Conservation (phyloP, 164 flowering plant species). For the Dillenia turbinata region DNA sequence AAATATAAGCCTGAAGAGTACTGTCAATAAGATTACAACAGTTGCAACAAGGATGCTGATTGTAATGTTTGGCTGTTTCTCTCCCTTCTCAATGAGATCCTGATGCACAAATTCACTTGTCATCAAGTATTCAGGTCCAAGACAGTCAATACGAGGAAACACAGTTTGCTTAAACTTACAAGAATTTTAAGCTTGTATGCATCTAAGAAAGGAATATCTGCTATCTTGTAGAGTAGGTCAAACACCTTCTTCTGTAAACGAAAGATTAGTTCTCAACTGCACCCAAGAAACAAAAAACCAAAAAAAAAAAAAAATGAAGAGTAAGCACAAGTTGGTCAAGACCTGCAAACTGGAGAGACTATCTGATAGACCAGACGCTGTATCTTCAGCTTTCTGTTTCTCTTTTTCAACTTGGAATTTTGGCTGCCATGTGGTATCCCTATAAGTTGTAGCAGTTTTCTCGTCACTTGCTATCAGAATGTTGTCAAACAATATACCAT, state of each 20-base stretch:
- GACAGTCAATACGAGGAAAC: background rate
- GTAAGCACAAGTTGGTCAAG: background rate
- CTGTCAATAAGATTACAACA: slow-evolving; percentile 40
- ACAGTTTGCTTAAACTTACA: slow-evolving; percentile 35
- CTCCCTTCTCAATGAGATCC: slow-evolving; percentile 86
- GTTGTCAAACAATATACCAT: slow-evolving; percentile 96
- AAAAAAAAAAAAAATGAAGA: background rate
- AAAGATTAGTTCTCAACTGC: background rate
- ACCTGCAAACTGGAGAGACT: slow-evolving; percentile 72
- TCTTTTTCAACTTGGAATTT: slow-evolving; percentile 81
- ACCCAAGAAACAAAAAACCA: background rate
- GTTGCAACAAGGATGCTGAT: slow-evolving; percentile 61
- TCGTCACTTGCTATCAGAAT: slow-evolving; percentile 72
- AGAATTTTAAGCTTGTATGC: slow-evolving; percentile 50
- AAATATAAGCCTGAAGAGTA: slow-evolving; percentile 53
- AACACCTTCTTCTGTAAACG: slow-evolving; percentile 71
- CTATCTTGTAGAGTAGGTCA: slow-evolving; percentile 72
- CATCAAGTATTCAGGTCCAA: no score
- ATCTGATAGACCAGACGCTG: slow-evolving; percentile 33
- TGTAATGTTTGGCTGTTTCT: slow-evolving; percentile 76
- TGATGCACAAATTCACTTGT: slow-evolving; percentile 19
- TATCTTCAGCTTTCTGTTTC: slow-evolving; percentile 84
- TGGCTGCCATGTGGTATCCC: slow-evolving; percentile 72
- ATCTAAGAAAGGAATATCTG: slow-evolving; percentile 68
- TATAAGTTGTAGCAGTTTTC: slow-evolving; percentile 58